These are phyloP conservation scores for Apiotrichum laibachii DNA, from an alignment of 1,284 basidiomycete species.

Conservation along the genomic window DNA sequence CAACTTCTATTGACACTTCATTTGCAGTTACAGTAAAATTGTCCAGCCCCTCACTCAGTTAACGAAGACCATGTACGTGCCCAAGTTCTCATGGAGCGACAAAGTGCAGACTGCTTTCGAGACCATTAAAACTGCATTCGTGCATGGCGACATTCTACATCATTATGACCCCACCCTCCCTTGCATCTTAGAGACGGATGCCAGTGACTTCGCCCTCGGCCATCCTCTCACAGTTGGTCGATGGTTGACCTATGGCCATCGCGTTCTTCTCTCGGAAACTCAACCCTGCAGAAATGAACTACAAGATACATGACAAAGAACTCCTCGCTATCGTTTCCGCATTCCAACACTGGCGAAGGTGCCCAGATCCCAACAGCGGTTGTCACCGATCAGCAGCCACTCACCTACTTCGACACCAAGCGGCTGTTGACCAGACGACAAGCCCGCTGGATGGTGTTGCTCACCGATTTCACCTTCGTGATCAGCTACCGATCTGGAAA, in stretches of 20 bases:
- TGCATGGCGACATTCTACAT: conserved; percentile 44
- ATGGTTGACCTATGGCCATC: conserved; percentile 41
- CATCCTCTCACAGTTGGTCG: conserved; percentile 34
- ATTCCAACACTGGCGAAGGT: conserved; percentile 52
- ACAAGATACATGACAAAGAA: conserved; percentile 57
- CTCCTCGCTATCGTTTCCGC: conserved; percentile 53
- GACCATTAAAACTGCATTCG: conserved; percentile 6
- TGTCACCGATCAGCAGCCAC: conserved; percentile 55
- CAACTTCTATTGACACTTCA: conserved; percentile 53
- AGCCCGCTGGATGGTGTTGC: conserved; percentile 50
- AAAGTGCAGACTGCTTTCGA: conserved; percentile 47
- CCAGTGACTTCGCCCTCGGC: conserved; percentile 39
- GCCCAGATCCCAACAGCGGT: conserved; percentile 44
- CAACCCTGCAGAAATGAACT: conserved; percentile 36
- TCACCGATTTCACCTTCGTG: conserved; percentile 50
- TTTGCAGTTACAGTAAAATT: conserved; percentile 48
- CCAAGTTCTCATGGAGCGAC: conserved; percentile 30
- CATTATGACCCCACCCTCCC: conserved; percentile 47
- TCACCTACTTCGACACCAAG: conserved; percentile 51
- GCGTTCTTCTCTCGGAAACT: conserved; percentile 47
- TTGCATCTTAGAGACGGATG: conserved; percentile 42
- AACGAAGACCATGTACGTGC: conserved; percentile 52
- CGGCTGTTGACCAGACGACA: conserved; percentile 52
- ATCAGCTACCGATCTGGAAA: conserved; percentile 52
- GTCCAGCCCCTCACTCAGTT: conserved; percentile 50